These are phyloP conservation scores for Phyllachora maydis DNA, from an alignment of 2,329 filamentous ascomycete genomes.

Conservation along the genomic window DNA sequence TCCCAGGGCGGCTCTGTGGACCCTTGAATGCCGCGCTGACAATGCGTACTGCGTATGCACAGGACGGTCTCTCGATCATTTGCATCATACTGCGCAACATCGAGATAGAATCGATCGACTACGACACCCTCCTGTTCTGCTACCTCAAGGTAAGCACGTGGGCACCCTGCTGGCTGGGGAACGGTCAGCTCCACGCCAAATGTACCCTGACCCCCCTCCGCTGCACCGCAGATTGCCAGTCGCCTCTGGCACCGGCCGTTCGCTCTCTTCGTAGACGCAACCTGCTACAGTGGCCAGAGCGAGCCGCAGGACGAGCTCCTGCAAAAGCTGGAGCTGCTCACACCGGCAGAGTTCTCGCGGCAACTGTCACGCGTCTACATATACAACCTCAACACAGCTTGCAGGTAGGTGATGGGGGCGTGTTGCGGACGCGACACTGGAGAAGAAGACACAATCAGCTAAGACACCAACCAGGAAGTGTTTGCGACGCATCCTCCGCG, in stretches of 20 bases:
- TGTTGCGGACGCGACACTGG: not conserved
- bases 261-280: slow-evolving; percentile 46
- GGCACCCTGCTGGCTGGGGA: not conserved
- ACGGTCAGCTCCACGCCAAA: not conserved
- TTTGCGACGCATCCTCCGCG: slow-evolving; percentile 39
- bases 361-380: slow-evolving; percentile 43
- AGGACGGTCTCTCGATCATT: slow-evolving; percentile 48
- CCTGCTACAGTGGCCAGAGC: slow-evolving; percentile 46
- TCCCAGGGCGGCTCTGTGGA: too few species aligned
- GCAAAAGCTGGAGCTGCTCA: slow-evolving; percentile 39
- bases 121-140: slow-evolving; percentile 44
- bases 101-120: slow-evolving; percentile 42
- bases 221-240: slow-evolving; percentile 38
- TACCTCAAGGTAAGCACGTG: slow-evolving; percentile 38
- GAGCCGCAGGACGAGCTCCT: slow-evolving; percentile 46
- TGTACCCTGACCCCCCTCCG: slow-evolving; percentile 1
- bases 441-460: not conserved
- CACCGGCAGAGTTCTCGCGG: slow-evolving; percentile 36
- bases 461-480: slow-evolving; percentile 27
- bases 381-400: slow-evolving; percentile 56
- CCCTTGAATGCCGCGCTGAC: not conserved
- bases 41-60: too few species aligned
- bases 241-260: slow-evolving; percentile 51
- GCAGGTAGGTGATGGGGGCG: slow-evolving; percentile 22
- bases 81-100: slow-evolving; percentile 49